Evolutionary conservation across 495 filamentous ascomycete genomes (phyloP).

Genomic region (Penicillium lagena): DNA sequence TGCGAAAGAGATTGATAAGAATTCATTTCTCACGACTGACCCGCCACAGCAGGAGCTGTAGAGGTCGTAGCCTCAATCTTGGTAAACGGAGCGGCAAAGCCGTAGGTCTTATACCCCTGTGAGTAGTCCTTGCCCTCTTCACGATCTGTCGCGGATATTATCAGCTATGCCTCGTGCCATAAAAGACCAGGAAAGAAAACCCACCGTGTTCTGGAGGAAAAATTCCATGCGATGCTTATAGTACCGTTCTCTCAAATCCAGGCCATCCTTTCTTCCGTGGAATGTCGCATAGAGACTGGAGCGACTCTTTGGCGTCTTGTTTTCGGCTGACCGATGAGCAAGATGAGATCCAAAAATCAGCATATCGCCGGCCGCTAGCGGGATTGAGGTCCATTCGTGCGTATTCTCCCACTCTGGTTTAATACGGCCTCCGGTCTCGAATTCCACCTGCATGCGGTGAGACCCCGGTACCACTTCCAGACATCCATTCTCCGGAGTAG

Average conservation of each 20-base stretch:
- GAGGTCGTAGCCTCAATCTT: not conserved
- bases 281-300: constrained; percentile 40
- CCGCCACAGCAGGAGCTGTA: too few relatives aligned
- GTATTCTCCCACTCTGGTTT: constrained; percentile 24
- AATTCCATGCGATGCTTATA: constrained; percentile 31
- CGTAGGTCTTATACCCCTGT: constrained; percentile 31
- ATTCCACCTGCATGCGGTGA: constrained; percentile 31
- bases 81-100: constrained; percentile 26
- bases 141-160: constrained; percentile 14
- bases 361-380: constrained; percentile 30
- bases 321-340: constrained; percentile 32
- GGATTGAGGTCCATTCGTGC: constrained; percentile 31
- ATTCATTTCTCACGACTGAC: too few relatives aligned
- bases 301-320: constrained; percentile 24
- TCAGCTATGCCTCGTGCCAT: not conserved
- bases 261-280: constrained; percentile 27
- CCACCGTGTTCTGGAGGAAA: constrained; percentile 35
- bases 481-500: constrained; percentile 33
- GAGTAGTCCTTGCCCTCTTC: constrained; percentile 29
- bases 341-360: constrained; percentile 37
- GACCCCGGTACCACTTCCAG: constrained; percentile 36
- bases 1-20: too few relatives aligned
- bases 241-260: constrained; percentile 29
- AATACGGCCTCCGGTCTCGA: constrained; percentile 25
- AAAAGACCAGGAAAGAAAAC: not conserved